Evolutionary conservation across 2,329 filamentous ascomycete genomes (phyloP).

Genomic region (Pezizomycotina sp.): DNA sequence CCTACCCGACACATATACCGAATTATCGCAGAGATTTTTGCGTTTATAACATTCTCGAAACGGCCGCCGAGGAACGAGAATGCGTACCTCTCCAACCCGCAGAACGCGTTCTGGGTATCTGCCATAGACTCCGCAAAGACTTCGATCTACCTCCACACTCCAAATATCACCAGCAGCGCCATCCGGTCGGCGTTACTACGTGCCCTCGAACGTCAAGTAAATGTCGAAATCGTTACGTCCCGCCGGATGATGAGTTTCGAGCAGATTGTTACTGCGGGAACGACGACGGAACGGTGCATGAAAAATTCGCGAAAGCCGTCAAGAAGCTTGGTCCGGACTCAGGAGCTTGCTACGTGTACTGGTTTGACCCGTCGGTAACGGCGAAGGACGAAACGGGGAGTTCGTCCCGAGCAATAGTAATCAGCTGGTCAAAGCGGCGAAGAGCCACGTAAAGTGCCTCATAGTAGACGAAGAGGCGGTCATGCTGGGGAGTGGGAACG

Average conservation of each 20-base stretch:
- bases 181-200: conserved; percentile 45
- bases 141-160: conserved; percentile 55
- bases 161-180: conserved; percentile 55
- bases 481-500: conserved; percentile 63
- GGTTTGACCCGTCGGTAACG: conserved; percentile 33
- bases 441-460: conserved; percentile 62
- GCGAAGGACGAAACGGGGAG: conserved; percentile 31
- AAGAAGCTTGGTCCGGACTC: conserved; percentile 24
- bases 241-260: conserved; percentile 58
- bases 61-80: conserved; percentile 9
- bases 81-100: conserved; percentile 37
- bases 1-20: conserved; percentile 4
- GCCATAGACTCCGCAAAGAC: conserved; percentile 42
- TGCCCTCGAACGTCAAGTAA: conserved; percentile 48
- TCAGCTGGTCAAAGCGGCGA: conserved; percentile 52
- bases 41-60: conserved; percentile 5
- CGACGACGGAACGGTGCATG: conserved; percentile 49
- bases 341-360: conserved; percentile 22
- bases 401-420: no score
- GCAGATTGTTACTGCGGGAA: conserved; percentile 59
- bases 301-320: conserved; percentile 42
- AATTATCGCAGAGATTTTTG: conserved; percentile 7
- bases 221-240: conserved; percentile 52
- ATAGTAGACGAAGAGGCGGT: conserved; percentile 52
- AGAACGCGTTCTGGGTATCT: conserved; percentile 48